These are phyloP conservation scores for Kurtzmaniella fragi DNA, from an alignment of 805 yeast genomes.

Conservation along the genomic window DNA sequence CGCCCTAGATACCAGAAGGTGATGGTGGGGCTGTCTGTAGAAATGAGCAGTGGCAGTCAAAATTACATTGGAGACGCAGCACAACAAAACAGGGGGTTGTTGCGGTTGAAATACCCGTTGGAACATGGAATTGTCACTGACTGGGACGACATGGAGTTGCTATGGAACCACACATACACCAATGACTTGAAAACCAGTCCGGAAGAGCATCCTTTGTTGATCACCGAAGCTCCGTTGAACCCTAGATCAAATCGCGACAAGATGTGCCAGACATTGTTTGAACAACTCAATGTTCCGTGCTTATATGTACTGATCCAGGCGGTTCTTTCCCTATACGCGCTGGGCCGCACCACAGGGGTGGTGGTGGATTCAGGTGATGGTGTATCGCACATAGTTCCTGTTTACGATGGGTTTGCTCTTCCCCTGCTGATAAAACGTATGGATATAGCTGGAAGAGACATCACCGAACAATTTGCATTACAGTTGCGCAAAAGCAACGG, in stretches of 20 bases:
- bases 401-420: constrained; percentile 81
- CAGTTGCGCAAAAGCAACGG: constrained; percentile 66
- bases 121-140: constrained; percentile 72
- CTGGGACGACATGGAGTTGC: constrained; percentile 82
- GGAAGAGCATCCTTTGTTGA: constrained; percentile 81
- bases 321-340: constrained; percentile 76
- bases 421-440: constrained; percentile 67
- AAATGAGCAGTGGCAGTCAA: constrained; percentile 49
- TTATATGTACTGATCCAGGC: constrained; percentile 71
- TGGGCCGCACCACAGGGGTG: constrained; percentile 87
- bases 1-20: constrained; percentile 77
- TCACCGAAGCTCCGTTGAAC: constrained; percentile 88
- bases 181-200: constrained; percentile 52
- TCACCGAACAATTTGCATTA: constrained; percentile 69
- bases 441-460: constrained; percentile 83
- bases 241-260: constrained; percentile 57
- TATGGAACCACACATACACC: constrained; percentile 69
- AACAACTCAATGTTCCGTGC: constrained; percentile 72
- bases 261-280: constrained; percentile 64
- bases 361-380: constrained; percentile 94
- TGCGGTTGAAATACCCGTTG: constrained; percentile 66
- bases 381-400: constrained; percentile 81
- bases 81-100: constrained; percentile 71
- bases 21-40: constrained; percentile 50
- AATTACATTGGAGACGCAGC: constrained; percentile 74